These are phyloP conservation scores for Boletus fagicola DNA, from an alignment of 768 basidiomycete species.

Conservation along the genomic window DNA sequence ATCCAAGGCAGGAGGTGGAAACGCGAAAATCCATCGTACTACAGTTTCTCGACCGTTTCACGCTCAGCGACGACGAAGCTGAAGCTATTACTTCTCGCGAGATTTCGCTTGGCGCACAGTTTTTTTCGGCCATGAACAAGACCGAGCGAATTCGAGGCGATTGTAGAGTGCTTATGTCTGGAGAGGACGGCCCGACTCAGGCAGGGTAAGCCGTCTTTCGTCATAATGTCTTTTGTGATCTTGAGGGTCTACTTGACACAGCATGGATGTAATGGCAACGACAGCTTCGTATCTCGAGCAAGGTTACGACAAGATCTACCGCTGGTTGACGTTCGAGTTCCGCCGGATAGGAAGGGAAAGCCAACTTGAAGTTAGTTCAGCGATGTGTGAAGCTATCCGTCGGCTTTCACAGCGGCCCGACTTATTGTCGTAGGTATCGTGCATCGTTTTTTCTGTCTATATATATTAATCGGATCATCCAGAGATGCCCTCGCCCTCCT, in stretches of 20 bases:
- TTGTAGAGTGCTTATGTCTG: slow-evolving; percentile 83
- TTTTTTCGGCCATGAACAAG: slow-evolving; percentile 88
- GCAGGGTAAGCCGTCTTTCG: slow-evolving; percentile 60
- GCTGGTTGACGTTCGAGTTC: too few species aligned
- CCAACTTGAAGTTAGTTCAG: slow-evolving; percentile 63
- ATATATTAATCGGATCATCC: slow-evolving; percentile 1
- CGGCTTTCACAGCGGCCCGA: slow-evolving; percentile 78
- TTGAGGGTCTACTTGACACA: slow-evolving; percentile 30
- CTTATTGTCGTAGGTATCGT: slow-evolving; percentile 46
- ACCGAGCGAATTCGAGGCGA: slow-evolving; percentile 80
- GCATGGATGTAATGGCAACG: slow-evolving; percentile 84
- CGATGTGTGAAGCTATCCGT: slow-evolving; percentile 69
- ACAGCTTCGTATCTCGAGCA: slow-evolving; percentile 83
- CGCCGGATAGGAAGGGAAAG: slow-evolving; percentile 72
- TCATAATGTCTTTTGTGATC: not conserved
- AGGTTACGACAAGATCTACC: too few species aligned
- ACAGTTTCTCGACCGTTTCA: slow-evolving; percentile 83
- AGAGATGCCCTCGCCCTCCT: slow-evolving; percentile 77
- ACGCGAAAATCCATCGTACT: slow-evolving; percentile 70
- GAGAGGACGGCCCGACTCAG: slow-evolving; percentile 74
- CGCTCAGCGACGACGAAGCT: slow-evolving; percentile 69
- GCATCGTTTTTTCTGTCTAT: not conserved
- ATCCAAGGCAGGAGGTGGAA: slow-evolving; percentile 62
- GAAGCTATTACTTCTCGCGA: slow-evolving; percentile 77
- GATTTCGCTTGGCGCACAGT: slow-evolving; percentile 64